phyloP scores from a whole-genome alignment of 106 monocot species.

The Ottelia alismoides region DNA sequence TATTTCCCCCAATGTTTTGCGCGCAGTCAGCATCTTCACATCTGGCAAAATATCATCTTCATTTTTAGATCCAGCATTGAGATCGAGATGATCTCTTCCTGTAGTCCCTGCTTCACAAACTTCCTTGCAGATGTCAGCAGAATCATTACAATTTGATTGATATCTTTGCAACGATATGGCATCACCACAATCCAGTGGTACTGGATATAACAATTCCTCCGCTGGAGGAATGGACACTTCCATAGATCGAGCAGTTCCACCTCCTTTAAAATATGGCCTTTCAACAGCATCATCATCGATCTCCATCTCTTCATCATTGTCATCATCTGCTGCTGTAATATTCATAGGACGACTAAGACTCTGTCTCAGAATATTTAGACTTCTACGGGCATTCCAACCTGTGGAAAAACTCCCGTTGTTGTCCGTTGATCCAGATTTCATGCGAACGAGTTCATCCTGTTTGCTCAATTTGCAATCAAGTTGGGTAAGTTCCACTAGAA shows the following conservation, averaged over 20 bases:
- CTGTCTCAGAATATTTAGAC: conserved; percentile 69
- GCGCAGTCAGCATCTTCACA: background rate
- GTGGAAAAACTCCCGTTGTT: conserved; percentile 55
- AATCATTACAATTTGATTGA: no score
- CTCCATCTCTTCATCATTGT: conserved; percentile 97
- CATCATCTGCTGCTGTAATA: conserved; percentile 39
- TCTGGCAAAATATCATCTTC: conserved; percentile 1
- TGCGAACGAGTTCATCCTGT: conserved; percentile 72
- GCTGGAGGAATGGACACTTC: no score
- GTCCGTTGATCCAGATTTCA: conserved; percentile 43
- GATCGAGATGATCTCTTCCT: background rate
- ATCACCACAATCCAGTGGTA: no score
- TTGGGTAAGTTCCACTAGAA: no score
- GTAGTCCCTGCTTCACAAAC: conserved; percentile 4
- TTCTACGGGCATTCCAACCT: conserved; percentile 79
- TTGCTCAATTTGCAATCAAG: no score
- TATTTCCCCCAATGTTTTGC: conserved; percentile 1
- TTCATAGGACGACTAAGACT: conserved; percentile 56
- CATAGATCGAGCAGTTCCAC: no score
- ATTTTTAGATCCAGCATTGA: background rate
- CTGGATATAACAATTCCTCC: no score
- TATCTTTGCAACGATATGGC: no score
- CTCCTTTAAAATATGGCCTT: conserved; percentile 10
- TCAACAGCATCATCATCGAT: conserved; percentile 76
- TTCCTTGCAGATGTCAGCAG: conserved; percentile 1